Base-by-base conservation (phyloP, 192 early-diverging fungal genomes). In the Cetraspora pellucida region DNA sequence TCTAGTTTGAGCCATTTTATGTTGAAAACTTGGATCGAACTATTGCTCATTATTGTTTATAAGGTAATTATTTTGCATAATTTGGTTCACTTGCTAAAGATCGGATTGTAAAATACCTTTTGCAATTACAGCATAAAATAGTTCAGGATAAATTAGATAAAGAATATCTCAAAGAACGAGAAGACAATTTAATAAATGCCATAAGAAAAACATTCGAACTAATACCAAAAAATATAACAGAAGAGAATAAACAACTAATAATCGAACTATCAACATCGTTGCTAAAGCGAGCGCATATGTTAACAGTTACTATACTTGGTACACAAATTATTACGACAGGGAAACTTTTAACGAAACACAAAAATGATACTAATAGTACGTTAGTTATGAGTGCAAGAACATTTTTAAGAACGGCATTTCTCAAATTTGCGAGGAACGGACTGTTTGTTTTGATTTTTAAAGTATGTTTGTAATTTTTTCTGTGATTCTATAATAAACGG, bases 391-490 rank as follows among this genome's bases (percentile, higher is more conserved):
- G 82, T n/a, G 87, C 87, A 7, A 84, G 74, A 49, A 82, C 79
- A 30, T 89, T 89, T 76, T 77, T 89, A 49, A 85, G 84, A 45
- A 78, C 77, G 23, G 87, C 87, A 0, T 88, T 89, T 58, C 74
- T 85, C 19, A 82, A 81, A 44, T 89, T 89, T 76, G 83, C 87
- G 43, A 83, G 77, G 17, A 85, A 84, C 67, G 88, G 88, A 14
- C 79, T 89, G n/a, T 89, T 89, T 82, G 85, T 89, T 2, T 79
- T 89, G 19, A 83, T 89, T 25, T 89, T 89, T 55, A 89, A 89
- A 79, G 88, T 89, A 77, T 23, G 21, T 52, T 11, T 37, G 3
- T 37, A 2, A 1, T 37, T 37, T 37, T 37, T 44, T 30, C 7
- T 46, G 45, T 59, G 31, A 37, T 54, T 44, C 57, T 61, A 19